These are phyloP conservation scores for Arabis hirsuta DNA, from an alignment of 345 rosid species.

Conservation along the genomic window DNA sequence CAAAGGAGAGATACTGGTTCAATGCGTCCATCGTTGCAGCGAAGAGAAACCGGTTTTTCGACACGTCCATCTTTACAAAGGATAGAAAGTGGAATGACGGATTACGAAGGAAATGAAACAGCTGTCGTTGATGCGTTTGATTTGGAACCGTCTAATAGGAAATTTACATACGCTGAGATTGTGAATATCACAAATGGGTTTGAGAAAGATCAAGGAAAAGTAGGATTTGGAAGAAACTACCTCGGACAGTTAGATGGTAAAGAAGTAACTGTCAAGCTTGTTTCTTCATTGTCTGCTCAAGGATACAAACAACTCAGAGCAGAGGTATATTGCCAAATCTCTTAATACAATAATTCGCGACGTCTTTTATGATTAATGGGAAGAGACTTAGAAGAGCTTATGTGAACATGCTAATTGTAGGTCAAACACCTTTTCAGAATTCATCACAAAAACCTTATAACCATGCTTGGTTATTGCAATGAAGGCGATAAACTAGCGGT, in stretches of 20 bases:
- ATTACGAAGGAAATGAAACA: slow-evolving; percentile 27
- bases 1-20: slow-evolving; percentile 40
- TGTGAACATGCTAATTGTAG: slow-evolving; percentile 45
- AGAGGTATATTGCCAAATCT: slow-evolving; percentile 45
- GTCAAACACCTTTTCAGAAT: slow-evolving; percentile 55
- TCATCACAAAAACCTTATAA: slow-evolving; percentile 60
- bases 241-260: slow-evolving; percentile 49
- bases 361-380: neutral
- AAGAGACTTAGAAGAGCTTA: slow-evolving; percentile 16
- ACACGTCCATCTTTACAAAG: slow-evolving; percentile 35
- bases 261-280: slow-evolving; percentile 65
- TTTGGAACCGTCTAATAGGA: slow-evolving; percentile 37
- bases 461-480: slow-evolving; percentile 59
- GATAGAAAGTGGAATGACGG: slow-evolving; percentile 42
- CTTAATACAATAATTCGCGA: neutral
- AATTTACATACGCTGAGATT: slow-evolving; percentile 48
- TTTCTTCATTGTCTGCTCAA: slow-evolving; percentile 50
- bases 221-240: slow-evolving; percentile 61
- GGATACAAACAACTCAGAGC: slow-evolving; percentile 56
- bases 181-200: slow-evolving; percentile 51
- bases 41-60: slow-evolving; percentile 34
- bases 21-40: slow-evolving; percentile 31
- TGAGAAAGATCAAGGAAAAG: slow-evolving; percentile 50
- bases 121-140: slow-evolving; percentile 32
- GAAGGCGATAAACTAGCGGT: slow-evolving; percentile 53